Conservation (phyloP, 352 stramenopile species). For the Phytophthora cryptogea region DNA sequence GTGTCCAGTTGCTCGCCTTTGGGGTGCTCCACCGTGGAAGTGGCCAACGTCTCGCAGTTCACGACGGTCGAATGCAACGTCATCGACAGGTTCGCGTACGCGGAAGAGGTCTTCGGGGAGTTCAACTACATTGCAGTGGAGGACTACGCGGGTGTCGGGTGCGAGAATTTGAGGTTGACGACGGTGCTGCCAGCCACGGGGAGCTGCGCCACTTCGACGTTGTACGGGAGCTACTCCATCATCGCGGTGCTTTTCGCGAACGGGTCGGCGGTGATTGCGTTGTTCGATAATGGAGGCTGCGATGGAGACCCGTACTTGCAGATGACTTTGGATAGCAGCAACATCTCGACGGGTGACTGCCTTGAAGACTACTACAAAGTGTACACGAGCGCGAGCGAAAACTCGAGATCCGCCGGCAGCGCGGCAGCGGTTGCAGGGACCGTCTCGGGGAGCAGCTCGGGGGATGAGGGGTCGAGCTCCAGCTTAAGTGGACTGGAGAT, state of each 20-base stretch:
- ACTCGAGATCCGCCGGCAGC: not conserved
- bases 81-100: conserved; percentile 29
- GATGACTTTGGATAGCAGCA: conserved; percentile 23
- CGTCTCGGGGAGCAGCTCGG: not conserved
- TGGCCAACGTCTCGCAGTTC: conserved; percentile 20
- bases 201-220: conserved; percentile 11
- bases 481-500: conserved; percentile 4
- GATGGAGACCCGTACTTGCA: conserved; percentile 2
- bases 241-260: conserved; percentile 27
- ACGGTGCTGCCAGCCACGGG: conserved; percentile 24
- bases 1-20: conserved; percentile 5
- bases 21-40: conserved; percentile 12
- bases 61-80: conserved; percentile 22
- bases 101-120: conserved; percentile 17
- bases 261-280: conserved; percentile 21
- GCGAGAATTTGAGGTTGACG: conserved; percentile 22
- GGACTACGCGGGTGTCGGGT: conserved; percentile 14
- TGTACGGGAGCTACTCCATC: conserved; percentile 26
- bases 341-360: conserved; percentile 29
- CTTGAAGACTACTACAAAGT: conserved; percentile 31
- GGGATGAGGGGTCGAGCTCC: not conserved
- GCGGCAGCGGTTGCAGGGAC: not conserved
- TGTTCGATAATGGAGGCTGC: conserved; percentile 18
- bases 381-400: conserved; percentile 23
- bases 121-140: conserved; percentile 37